These are phyloP conservation scores for Escovopsis sp. DNA, from an alignment of 2,329 filamentous ascomycete genomes.

Conservation along the genomic window DNA sequence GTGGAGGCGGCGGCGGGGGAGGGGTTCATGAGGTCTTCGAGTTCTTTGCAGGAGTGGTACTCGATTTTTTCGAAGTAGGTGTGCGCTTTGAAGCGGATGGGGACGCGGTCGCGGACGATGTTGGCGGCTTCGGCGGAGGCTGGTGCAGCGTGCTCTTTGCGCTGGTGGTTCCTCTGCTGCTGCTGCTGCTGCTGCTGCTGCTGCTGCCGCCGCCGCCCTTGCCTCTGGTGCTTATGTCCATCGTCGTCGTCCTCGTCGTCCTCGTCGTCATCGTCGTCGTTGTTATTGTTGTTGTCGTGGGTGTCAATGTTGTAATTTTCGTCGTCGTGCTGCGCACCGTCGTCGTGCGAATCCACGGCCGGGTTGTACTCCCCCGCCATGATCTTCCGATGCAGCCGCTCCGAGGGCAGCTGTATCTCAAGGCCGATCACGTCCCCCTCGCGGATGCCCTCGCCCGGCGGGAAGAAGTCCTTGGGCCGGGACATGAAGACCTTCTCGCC, in stretches of 20 bases:
- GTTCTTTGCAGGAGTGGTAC: conserved; percentile 72
- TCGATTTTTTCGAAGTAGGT: conserved; percentile 90
- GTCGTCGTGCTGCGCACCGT: conserved; percentile 36
- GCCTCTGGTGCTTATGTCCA: too few relatives aligned
- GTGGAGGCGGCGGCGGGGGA: conserved; percentile 31
- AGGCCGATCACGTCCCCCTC: conserved; percentile 92
- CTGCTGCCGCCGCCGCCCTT: too few relatives aligned
- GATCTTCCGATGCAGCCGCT: conserved; percentile 74
- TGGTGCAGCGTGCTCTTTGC: too few relatives aligned
- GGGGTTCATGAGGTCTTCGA: conserved; percentile 71
- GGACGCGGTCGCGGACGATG: conserved; percentile 86
- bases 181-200: too few relatives aligned
- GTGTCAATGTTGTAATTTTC: conserved; percentile 62
- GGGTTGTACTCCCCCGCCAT: conserved; percentile 81
- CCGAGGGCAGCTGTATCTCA: conserved; percentile 78
- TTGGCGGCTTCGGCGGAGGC: conserved; percentile 49
- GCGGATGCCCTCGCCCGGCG: conserved; percentile 58
- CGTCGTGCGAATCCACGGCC: conserved; percentile 53
- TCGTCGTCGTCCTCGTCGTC: too few relatives aligned
- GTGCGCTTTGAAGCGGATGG: conserved; percentile 84
- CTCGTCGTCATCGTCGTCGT: too few relatives aligned
- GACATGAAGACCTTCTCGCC: conserved; percentile 92
- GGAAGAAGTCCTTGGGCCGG: conserved; percentile 79
- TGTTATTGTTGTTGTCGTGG: too few relatives aligned
- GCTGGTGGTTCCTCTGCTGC: too few relatives aligned